Base-by-base conservation (phyloP, 1,284 basidiomycete genomes). In the Hortiboletus rubellus region DNA sequence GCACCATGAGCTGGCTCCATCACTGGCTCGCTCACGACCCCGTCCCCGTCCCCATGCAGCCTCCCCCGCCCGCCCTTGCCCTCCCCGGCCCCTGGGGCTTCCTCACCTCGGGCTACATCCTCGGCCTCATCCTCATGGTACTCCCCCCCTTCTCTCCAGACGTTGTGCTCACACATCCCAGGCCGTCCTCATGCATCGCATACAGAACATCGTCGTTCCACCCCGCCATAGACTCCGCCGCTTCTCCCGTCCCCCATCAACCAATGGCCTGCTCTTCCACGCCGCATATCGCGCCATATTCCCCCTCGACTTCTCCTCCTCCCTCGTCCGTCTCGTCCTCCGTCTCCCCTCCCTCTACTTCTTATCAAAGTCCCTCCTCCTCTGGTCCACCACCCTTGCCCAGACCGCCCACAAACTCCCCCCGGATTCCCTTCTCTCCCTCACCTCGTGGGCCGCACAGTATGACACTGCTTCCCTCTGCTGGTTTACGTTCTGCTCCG, bases 131-230 rank as follows among this genome's bases (percentile, higher is more conserved):
- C 59, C 61, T 83, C 38, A 82, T 89, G 82, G 87, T 87, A 65
- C 67, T 37, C 27, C 8, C 4, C 41, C 22, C 22, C 51, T 12
- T 30, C 33, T 58, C 15, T 18, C 43, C 40, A 12, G 8, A 9
- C 2, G 2, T 2, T 27, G 43, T 49, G 37, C 55, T 55, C 51
- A 57, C 55, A 53, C 53, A 31, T 54, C 50, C n/a, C 57, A 89
- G 87, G 84, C 82, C 12, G 72, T 91, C 43, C 67, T 90, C 24
- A 71, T 90, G 51, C 86, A 90, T 63, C 81, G 88, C 37, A 85
- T 91, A 55, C 87, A 89, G 63, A 85, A 91, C 69, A 82, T 89
- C 50, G 84, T 90, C 45, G 82, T 89, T 0, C 89, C 89, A 12
- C 82, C 85, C n/a, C 80, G 82, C 7, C 74, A 75, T 46, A 70